Conservation (phyloP, 768 basidiomycete species). For the Hericium erinaceus region DNA sequence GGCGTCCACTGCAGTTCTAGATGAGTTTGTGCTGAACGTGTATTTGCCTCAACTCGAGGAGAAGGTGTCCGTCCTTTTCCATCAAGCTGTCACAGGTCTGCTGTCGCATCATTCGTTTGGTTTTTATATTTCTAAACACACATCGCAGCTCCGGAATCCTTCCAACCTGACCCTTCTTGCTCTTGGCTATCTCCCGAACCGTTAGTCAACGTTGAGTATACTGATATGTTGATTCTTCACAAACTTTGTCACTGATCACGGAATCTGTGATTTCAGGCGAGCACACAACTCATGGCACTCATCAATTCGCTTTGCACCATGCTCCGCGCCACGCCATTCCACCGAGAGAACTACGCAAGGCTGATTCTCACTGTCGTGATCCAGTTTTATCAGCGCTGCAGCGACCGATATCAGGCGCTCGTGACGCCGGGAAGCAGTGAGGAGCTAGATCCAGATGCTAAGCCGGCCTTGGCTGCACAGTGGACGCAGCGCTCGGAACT, state of each 20-base stretch:
- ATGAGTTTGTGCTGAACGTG: constrained; percentile 87
- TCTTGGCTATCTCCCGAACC: constrained; percentile 58
- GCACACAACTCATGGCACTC: constrained; percentile 76
- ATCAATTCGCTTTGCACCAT: constrained; percentile 89
- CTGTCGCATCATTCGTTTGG: not conserved
- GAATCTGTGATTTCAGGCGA: constrained; percentile 41
- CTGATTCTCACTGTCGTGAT: constrained; percentile 90
- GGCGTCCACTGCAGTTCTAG: constrained; percentile 65
- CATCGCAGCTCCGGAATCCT: constrained; percentile 70
- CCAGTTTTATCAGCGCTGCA: constrained; percentile 93
- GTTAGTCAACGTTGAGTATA: constrained; percentile 56
- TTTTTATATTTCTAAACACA: not conserved
- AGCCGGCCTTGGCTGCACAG: constrained; percentile 51
- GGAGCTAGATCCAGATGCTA: constrained; percentile 29
- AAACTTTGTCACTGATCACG: not conserved
- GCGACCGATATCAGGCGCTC: constrained; percentile 74
- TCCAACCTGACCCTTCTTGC: constrained; percentile 71
- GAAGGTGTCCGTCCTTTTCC: constrained; percentile 81
- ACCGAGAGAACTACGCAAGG: constrained; percentile 89
- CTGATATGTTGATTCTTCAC: not conserved
- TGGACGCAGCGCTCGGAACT: constrained; percentile 86
- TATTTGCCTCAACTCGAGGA: constrained; percentile 95
- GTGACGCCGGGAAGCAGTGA: constrained; percentile 32
- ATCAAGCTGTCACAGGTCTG: constrained; percentile 71
- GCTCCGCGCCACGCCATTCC: constrained; percentile 88